These are phyloP conservation scores for Tylopilus balloui DNA, from an alignment of 768 basidiomycete genomes.

Conservation along the genomic window DNA sequence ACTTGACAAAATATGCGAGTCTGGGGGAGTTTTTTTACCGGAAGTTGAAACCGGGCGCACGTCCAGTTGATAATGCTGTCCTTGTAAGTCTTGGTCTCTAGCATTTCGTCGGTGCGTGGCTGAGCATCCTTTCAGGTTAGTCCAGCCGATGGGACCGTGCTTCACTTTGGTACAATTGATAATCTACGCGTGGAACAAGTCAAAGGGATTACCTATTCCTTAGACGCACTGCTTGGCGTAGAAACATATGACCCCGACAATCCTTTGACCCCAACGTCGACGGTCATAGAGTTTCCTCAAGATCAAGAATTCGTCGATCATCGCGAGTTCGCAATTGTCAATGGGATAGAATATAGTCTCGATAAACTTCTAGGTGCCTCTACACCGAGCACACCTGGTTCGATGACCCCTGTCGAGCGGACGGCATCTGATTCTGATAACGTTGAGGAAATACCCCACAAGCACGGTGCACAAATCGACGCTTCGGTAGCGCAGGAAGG, in stretches of 20 bases:
- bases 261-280: constrained; percentile 39
- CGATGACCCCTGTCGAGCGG: constrained; percentile 28
- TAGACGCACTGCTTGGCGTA: constrained; percentile 87
- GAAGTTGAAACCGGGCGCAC: constrained; percentile 70
- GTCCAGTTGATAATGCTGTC: constrained; percentile 72
- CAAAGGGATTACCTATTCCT: constrained; percentile 95
- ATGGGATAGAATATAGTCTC: constrained; percentile 95
- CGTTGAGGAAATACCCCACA: constrained; percentile 37
- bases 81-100: constrained; percentile 46
- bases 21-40: constrained; percentile 98
- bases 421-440: constrained; percentile 19
- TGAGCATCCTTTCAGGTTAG: constrained; percentile 55
- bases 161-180: constrained; percentile 87
- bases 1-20: constrained; percentile 74
- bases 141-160: constrained; percentile 88
- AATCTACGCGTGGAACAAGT: constrained; percentile 87
- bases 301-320: constrained; percentile 70
- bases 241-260: constrained; percentile 44
- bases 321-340: constrained; percentile 91
- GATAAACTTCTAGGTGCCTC: constrained; percentile 74
- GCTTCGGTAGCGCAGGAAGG: constrained; percentile 65
- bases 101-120: background rate
- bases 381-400: constrained; percentile 39
- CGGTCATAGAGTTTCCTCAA: constrained; percentile 37
- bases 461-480: constrained; percentile 67